phyloP scores from a whole-genome alignment of 306 rosid species.

The Citrullus colocynthis region DNA sequence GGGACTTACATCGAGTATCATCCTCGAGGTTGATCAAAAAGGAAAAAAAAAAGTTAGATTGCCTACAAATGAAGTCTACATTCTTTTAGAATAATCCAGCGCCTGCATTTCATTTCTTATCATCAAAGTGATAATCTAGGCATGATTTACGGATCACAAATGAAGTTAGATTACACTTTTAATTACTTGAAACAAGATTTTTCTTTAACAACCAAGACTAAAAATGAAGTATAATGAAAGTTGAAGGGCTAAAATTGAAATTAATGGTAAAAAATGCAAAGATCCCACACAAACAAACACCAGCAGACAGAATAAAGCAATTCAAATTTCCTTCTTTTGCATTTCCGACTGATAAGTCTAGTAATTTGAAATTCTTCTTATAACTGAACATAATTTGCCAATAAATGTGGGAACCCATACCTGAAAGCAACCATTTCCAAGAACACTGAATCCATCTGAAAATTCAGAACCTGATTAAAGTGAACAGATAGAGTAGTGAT shows the following conservation, averaged over 20 bases:
- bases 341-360: neutral
- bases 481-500: neutral
- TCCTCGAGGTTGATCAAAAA: too few relatives aligned
- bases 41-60: too few relatives aligned
- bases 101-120: neutral
- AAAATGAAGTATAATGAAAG: neutral
- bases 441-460: conserved; percentile 28
- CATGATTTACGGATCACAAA: neutral
- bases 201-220: neutral
- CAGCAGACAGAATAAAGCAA: neutral
- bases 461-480: neutral
- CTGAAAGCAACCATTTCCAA: conserved; percentile 39
- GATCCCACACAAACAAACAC: neutral
- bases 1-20: too few relatives aligned
- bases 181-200: too few relatives aligned
- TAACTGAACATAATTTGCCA: neutral
- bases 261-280: neutral
- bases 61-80: too few relatives aligned
- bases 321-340: neutral
- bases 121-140: neutral
- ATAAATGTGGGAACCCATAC: neutral
- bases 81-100: neutral
- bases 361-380: neutral
- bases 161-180: neutral
- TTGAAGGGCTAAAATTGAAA: neutral